A percentile compares a stretch with the other conserved stretches of the same genome.
Evolutionary conservation across 164 flowering plant species (phyloP).

Genomic region (Umbilicus rupestris): DNA sequence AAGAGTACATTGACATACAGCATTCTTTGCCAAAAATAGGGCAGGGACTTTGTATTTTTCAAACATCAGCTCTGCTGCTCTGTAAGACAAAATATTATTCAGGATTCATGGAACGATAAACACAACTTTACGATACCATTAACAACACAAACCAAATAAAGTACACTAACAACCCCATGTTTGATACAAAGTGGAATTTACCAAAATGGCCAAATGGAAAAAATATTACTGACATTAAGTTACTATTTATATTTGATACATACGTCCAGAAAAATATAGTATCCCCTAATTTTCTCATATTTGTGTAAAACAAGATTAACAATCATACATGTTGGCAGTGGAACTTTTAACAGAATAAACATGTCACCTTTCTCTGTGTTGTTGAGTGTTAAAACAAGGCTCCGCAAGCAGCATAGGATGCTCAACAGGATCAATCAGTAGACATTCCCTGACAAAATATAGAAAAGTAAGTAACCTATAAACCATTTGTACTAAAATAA

Average conservation of each 20-base stretch:
- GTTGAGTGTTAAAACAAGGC: conserved; percentile 75
- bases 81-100: conserved; percentile 22
- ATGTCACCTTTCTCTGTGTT: conserved; percentile 85
- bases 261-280: no score
- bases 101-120: background rate
- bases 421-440: conserved; percentile 83
- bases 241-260: no score
- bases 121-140: no score
- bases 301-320: background rate
- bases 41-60: conserved; percentile 97
- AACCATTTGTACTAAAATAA: background rate
- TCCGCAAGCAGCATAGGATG: conserved; percentile 99
- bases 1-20: conserved; percentile 41
- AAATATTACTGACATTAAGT: no score
- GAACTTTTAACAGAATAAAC: background rate
- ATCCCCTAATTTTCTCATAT: no score
- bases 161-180: no score
- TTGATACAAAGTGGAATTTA: no score
- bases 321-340: no score
- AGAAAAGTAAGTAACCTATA: background rate
- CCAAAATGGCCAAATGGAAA: no score
- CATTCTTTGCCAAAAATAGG: conserved; percentile 92
- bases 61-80: conserved; percentile 95
- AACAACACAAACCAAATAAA: no score
- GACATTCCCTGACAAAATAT: conserved; percentile 51